Percentiles rank a stretch among this genome's conserved stretches.
Conservation (phyloP, 257 asterid genomes). For the Solanum paucissectum region DNA sequence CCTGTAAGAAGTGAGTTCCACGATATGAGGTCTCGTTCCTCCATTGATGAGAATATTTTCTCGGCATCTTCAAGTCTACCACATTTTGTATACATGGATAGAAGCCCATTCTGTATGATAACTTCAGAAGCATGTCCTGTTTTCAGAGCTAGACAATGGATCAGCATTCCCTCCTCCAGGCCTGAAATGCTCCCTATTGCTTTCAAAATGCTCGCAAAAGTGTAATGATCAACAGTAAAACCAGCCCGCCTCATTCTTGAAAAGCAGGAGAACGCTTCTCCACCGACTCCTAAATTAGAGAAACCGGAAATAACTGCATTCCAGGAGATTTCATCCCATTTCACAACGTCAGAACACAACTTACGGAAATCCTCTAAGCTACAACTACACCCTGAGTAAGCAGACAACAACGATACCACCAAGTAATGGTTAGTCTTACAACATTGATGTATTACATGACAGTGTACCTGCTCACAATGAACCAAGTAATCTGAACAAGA, state of each 20-base stretch:
- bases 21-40: constrained; percentile 39
- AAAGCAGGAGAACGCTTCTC: constrained; percentile 36
- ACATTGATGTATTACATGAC: constrained; percentile 42
- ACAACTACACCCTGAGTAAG: constrained; percentile 39
- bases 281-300: constrained; percentile 36
- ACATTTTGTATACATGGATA: constrained; percentile 66
- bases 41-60: constrained; percentile 38
- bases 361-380: constrained; percentile 22
- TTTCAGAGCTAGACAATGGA: constrained; percentile 36
- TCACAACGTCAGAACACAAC: constrained; percentile 17
- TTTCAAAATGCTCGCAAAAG: constrained; percentile 47
- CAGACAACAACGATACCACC: constrained; percentile 29
- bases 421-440: constrained; percentile 27
- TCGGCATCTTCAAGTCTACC: constrained; percentile 34
- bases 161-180: constrained; percentile 42
- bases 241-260: constrained; percentile 33
- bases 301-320: constrained; percentile 58
- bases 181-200: constrained; percentile 39
- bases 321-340: constrained; percentile 55
- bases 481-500: constrained; percentile 23
- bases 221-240: constrained; percentile 23
- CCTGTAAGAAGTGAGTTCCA: constrained; percentile 56
- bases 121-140: constrained; percentile 21
- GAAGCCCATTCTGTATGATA: constrained; percentile 35
- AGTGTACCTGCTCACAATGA: constrained; percentile 44